Conservation (phyloP, 108 stramenopile species). For the Nannochloropsis oceanica region DNA sequence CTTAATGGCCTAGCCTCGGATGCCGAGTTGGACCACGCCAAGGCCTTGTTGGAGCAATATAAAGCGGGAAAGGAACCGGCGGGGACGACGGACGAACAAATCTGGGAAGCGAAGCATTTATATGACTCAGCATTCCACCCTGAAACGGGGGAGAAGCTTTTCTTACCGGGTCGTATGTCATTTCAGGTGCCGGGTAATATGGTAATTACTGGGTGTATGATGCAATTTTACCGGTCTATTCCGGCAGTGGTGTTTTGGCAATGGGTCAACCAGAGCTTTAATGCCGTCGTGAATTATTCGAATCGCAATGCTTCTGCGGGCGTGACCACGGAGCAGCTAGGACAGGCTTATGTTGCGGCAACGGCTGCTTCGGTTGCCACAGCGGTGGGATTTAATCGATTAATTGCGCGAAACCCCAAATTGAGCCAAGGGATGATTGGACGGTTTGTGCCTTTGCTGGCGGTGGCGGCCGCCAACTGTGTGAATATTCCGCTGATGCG, state of each 20-base stretch:
- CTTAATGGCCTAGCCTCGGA: slow-evolving; percentile 31
- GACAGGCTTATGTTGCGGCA: slow-evolving; percentile 53
- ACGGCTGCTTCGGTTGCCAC: slow-evolving; percentile 32
- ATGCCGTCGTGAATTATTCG: slow-evolving; percentile 69
- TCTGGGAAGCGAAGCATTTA: slow-evolving; percentile 40
- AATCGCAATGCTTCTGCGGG: slow-evolving; percentile 61
- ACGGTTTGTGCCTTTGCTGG: slow-evolving; percentile 31
- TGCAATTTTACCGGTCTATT: slow-evolving; percentile 16
- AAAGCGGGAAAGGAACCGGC: slow-evolving; percentile 16
- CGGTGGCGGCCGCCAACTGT: slow-evolving; percentile 39
- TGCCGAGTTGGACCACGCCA: slow-evolving; percentile 22
- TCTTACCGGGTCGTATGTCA: slow-evolving; percentile 61
- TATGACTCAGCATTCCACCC: slow-evolving; percentile 64
- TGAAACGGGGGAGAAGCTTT: slow-evolving; percentile 69
- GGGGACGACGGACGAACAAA: slow-evolving; percentile 27
- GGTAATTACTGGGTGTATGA: slow-evolving; percentile 24
- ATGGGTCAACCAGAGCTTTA: slow-evolving; percentile 68
- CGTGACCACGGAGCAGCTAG: slow-evolving; percentile 45
- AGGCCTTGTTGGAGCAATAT: slow-evolving; percentile 26
- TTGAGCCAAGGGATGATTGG: background rate
- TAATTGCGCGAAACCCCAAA: background rate
- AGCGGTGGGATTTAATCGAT: slow-evolving; percentile 1
- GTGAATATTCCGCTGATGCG: slow-evolving; percentile 42
- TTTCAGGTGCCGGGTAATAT: slow-evolving; percentile 68
- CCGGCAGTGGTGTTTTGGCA: slow-evolving; percentile 53